Evolutionary conservation across 208 protist genomes (phyloP).

Genomic region (Crithidia sp.): DNA sequence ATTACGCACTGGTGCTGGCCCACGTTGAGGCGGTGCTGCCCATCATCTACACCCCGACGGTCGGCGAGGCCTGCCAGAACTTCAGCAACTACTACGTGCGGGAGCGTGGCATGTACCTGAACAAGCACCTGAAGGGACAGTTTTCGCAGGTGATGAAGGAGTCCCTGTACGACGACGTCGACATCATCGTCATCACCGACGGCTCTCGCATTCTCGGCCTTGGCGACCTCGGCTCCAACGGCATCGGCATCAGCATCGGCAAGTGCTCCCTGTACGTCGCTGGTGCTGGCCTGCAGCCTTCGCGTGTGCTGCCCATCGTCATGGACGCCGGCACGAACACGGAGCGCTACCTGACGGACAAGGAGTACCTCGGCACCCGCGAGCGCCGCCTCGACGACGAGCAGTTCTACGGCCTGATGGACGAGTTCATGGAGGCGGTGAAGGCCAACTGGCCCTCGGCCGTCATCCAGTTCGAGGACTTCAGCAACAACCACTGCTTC

Average conservation of each 20-base stretch:
- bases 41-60: slow-evolving; percentile 91
- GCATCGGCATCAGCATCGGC: slow-evolving; percentile 96
- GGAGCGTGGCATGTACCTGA: slow-evolving; percentile 93
- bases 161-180: slow-evolving; percentile 67
- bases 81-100: slow-evolving; percentile 85
- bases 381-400: slow-evolving; percentile 65
- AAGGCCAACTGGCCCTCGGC: slow-evolving; percentile 82
- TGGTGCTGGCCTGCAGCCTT: slow-evolving; percentile 86
- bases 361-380: slow-evolving; percentile 86
- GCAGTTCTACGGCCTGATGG: slow-evolving; percentile 91
- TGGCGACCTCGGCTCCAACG: slow-evolving; percentile 94
- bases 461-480: slow-evolving; percentile 97
- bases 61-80: slow-evolving; percentile 93
- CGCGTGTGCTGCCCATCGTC: slow-evolving; percentile 85
- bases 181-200: slow-evolving; percentile 97
- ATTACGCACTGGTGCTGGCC: slow-evolving; percentile 76
- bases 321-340: slow-evolving; percentile 94
- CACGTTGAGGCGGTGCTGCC: slow-evolving; percentile 80
- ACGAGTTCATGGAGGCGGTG: slow-evolving; percentile 92
- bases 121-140: slow-evolving; percentile 71
- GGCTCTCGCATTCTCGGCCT: slow-evolving; percentile 96
- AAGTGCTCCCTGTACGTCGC: slow-evolving; percentile 94
- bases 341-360: slow-evolving; percentile 71
- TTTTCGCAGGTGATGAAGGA: slow-evolving; percentile 87
- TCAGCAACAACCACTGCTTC: slow-evolving; percentile 95